Evolutionary conservation across 2,329 filamentous ascomycete species (phyloP).

Genomic region (Colletotrichum filicis): DNA sequence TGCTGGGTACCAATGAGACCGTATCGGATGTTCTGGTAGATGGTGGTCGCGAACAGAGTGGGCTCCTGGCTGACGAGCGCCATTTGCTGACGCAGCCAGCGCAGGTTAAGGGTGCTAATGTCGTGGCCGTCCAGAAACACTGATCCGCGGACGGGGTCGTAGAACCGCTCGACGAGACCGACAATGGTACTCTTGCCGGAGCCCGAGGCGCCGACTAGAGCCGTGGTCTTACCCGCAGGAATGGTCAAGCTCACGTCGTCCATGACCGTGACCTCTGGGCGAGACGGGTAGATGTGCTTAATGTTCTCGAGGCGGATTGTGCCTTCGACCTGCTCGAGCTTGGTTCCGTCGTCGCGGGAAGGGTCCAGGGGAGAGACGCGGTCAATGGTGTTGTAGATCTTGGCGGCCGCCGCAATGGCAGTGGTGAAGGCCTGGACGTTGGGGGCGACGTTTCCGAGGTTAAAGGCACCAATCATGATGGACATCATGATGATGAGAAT

Average conservation of each 20-base stretch:
- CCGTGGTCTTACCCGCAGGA: slow-evolving; percentile 91
- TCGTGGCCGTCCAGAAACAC: slow-evolving; percentile 87
- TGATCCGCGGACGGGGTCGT: slow-evolving; percentile 84
- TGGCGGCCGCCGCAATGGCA: slow-evolving; percentile 83
- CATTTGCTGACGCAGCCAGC: slow-evolving; percentile 93
- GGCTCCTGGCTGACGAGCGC: slow-evolving; percentile 94
- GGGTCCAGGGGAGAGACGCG: slow-evolving; percentile 87
- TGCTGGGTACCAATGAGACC: slow-evolving; percentile 87
- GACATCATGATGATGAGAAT: slow-evolving; percentile 90
- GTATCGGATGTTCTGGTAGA: slow-evolving; percentile 89
- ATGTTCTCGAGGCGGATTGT: slow-evolving; percentile 83
- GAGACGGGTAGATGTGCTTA: slow-evolving; percentile 94
- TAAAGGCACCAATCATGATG: slow-evolving; percentile 93
- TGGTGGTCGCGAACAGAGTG: slow-evolving; percentile 88
- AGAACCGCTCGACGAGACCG: slow-evolving; percentile 93
- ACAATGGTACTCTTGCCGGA: slow-evolving; percentile 96
- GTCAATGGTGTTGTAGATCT: slow-evolving; percentile 96
- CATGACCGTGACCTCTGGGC: slow-evolving; percentile 91
- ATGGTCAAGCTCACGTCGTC: slow-evolving; percentile 82
- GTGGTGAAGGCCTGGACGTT: slow-evolving; percentile 89
- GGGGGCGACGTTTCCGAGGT: slow-evolving; percentile 86
- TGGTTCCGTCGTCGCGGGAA: slow-evolving; percentile 75
- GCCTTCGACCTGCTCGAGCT: slow-evolving; percentile 78
- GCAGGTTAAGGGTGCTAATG: slow-evolving; percentile 83
- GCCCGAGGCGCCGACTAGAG: slow-evolving; percentile 92